Evolutionary conservation across 192 early-diverging fungal species (phyloP), one percentile per base, ranked within the genome.

Genomic region (Phycomyces blakesleeanus): DNA sequence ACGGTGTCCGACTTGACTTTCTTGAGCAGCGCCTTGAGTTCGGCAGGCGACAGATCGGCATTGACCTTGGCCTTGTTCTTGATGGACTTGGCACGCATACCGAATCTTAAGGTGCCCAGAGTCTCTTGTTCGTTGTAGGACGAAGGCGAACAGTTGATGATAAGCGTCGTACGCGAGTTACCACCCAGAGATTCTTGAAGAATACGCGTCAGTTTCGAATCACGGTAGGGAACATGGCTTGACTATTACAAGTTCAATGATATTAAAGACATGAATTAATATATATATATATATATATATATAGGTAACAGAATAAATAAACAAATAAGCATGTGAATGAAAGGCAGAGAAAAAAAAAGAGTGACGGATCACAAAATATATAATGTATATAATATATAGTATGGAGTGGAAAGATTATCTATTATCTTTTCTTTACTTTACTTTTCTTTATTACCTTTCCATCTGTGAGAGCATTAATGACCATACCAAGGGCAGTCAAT

Each of bases 11-110:
- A 70, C 62, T 96, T 95, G 44, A 90, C 84, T 72, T 89, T 91
- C 77, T 96, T 98, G 65, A 99, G 83, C 59, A 97, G 77, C 2
- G 80, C 80, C 81, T 99, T 99, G 76, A 99, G 90, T 73, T 99
- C 98, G 15, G 88, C 86, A 3, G 94, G 87, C 52, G 87, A 91
- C 53, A 97, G 85, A 75, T 99, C 98, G 58, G 93, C 90, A 76
- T 99, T 99, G 73, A 99, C 85, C 83, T 94, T 96, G 74, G 98
- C 96, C 84, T 98, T 98, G 86, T 99, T 99, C 88, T 97, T 97
- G 79, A 99, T 99, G 61, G 91, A 89, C 83, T 99, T 99, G 56
- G 98, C 98, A 67, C 95, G 85, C 83, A 94, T 95, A 74, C 98
- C 98, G 72, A 99, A 99, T 29, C 96, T 83, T 55, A 99, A 79